A percentile compares a stretch with the other conserved stretches of the same genome.
Evolutionary conservation across 345 rosid genomes (phyloP).

Genomic region (Citrus sp.): DNA sequence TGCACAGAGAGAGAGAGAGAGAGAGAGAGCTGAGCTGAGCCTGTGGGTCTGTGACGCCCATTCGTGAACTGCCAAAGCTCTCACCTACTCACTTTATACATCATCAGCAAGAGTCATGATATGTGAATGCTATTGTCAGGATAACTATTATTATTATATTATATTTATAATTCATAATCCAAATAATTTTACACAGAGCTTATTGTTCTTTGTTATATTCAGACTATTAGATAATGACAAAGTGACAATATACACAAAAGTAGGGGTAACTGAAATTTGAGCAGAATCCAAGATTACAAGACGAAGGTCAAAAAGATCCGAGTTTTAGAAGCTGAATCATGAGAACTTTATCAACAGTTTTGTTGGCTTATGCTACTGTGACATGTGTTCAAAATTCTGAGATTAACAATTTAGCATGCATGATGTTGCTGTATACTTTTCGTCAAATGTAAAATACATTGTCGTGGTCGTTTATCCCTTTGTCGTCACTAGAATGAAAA

Average conservation of each 20-base stretch:
- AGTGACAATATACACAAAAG: neutral
- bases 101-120: neutral
- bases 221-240: neutral
- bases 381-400: neutral
- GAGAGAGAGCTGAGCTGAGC: neutral
- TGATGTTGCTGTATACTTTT: neutral
- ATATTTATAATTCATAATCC: neutral
- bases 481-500: neutral
- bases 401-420: neutral
- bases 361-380: neutral
- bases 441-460: no score
- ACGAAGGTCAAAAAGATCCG: neutral
- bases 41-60: slow-evolving; percentile 5
- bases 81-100: neutral
- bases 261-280: neutral
- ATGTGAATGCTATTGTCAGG: neutral
- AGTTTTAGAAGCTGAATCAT: neutral
- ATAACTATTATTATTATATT: no score
- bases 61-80: neutral
- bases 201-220: neutral
- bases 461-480: neutral
- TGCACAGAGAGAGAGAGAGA: neutral
- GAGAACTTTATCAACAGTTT: neutral
- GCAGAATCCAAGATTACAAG: neutral
- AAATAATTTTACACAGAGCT: neutral